Base-by-base conservation (phyloP, 495 filamentous ascomycete genomes). In the Evernia prunastri region DNA sequence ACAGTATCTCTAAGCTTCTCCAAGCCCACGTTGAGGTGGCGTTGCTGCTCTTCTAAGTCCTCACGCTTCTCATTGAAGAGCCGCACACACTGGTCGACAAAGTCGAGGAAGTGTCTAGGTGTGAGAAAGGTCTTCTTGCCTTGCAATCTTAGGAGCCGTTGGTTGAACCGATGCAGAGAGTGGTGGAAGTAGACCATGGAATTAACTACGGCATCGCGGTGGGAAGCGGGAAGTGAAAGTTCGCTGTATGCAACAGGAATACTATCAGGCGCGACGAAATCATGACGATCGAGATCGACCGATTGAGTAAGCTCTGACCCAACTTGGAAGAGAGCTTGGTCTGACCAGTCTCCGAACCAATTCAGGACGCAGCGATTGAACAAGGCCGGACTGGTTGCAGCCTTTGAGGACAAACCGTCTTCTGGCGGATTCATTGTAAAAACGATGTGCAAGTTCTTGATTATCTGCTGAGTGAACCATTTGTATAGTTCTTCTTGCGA, bases 401-500 rank as follows among this genome's bases (percentile, higher is more conserved):
- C 95, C 77, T 96, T 97, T 9, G 92, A 96, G 15, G 89, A 92
- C 49, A 99, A 76, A 2, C 93, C 94, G 66, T 93, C 95, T 72
- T 96, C 89, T 7, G 94, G 94, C n/a, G 94, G 94, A 74, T 99
- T 99, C 94, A 99, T 99, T 3, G 94, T 99, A 72, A 99, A 97
- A 43, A 99, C 94, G 62, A 99, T 95, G 72, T 99, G 94, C 47
- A 99, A 76, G 71, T 99, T 99, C 82, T 95, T 96, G 73, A 97
- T 89, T 67, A 99, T 97, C 76, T 99, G 94, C 64, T 95, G 89
- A 0, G 95, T 99, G 78, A 99, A 99, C 94, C 94, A 99, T 76
- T 96, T 97, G 81, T 99, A 97, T 3, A 97, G 81, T 77, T 99
- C 94, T 78, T 99, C 94, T 71, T 96, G 91, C 1, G 92, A 97